Evolutionary conservation across 2,329 filamentous ascomycete species (phyloP), one percentile per base, ranked within the genome.

Genomic region (Alternaria metachromatica): DNA sequence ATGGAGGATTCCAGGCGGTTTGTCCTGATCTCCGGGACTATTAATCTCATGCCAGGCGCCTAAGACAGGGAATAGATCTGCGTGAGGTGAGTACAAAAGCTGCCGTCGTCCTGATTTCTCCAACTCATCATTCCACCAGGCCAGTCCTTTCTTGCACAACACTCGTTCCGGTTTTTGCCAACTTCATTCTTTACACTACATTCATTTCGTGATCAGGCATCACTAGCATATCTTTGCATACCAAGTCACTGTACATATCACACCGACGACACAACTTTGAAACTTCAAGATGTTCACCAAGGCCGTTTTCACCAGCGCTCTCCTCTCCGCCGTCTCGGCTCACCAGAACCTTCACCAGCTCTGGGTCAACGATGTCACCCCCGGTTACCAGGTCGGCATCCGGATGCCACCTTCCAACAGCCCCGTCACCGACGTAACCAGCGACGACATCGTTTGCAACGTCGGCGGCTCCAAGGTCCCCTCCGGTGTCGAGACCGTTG

Each of bases 381-480:
- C 76, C 3, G 74, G 75, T 8, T 71, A 73, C 63, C 72, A 79
- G 53, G 64, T 72, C 62, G 77, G 76, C 49, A 74, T 80, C 55
- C 71, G 78, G 43, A 78, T 77, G 74, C 77, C 77, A 20, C 69
- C 75, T 9, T 70, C 63, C 56, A 77, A 78, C 72, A 76, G 69
- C 63, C 76, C 77, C 33, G 73, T 80, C 37, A 69, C 60, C 13
- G 77, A 80, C 33, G 64, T 78, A 15, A 78, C 69, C 6, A 73
- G 69, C 57, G 58, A 72, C 33, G 74, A 77, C 60, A 78, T 80
- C 15, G 73, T 73, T 25, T 80, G 78, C 74, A 79, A 78, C 58
- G 76, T 77, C 46, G 66, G 55, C n/a, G 72, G 72, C 58, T 63
- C 63, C 55, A 76, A 62, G 43, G 76, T 78, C 5, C 75, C 71